A percentile compares a stretch with the other conserved stretches of the same genome.
Conservation (phyloP, 495 filamentous ascomycete species). For the Daldinia bambusicola region DNA sequence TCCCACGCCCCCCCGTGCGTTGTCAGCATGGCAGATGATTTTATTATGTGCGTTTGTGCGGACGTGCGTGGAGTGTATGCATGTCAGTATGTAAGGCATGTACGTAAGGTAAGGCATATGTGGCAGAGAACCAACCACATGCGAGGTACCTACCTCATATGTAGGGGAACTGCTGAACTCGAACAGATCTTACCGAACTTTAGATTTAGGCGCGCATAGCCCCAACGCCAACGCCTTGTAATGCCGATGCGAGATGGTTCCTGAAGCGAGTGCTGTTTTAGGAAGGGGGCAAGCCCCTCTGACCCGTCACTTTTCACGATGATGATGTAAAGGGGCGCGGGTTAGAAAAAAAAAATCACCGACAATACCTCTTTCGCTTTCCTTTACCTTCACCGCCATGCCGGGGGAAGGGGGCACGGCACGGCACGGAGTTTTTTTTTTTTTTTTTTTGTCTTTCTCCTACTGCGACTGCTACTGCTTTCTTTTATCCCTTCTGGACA, state of each 20-base stretch:
- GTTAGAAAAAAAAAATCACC: background rate
- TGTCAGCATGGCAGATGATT: constrained; percentile 39
- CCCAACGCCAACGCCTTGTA: constrained; percentile 27
- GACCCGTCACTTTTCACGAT: constrained; percentile 36
- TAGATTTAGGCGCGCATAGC: constrained; percentile 31
- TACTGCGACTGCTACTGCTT: constrained; percentile 22
- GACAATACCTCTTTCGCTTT: constrained; percentile 6
- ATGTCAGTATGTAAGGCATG: constrained; percentile 5
- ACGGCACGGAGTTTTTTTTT: constrained; percentile 22
- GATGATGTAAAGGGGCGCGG: constrained; percentile 14
- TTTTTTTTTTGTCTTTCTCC: constrained; percentile 7
- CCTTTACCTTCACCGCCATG: constrained; percentile 34
- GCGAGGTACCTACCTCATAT: background rate
- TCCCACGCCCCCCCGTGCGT: background rate
- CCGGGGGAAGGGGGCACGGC: background rate
- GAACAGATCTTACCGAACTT: constrained; percentile 36
- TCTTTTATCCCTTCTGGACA: constrained; percentile 27
- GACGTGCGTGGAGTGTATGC: no score
- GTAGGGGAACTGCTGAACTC: constrained; percentile 20
- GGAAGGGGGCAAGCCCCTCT: background rate
- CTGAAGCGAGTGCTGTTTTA: constrained; percentile 31
- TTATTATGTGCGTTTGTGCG: constrained; percentile 24
- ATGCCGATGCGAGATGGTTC: constrained; percentile 43
- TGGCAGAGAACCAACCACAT: background rate
- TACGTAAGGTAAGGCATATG: background rate